Percentiles rank a stretch among this genome's conserved stretches.
Evolutionary conservation across 2,329 filamentous ascomycete genomes (phyloP).

Genomic region (Arachnomyces sp.): DNA sequence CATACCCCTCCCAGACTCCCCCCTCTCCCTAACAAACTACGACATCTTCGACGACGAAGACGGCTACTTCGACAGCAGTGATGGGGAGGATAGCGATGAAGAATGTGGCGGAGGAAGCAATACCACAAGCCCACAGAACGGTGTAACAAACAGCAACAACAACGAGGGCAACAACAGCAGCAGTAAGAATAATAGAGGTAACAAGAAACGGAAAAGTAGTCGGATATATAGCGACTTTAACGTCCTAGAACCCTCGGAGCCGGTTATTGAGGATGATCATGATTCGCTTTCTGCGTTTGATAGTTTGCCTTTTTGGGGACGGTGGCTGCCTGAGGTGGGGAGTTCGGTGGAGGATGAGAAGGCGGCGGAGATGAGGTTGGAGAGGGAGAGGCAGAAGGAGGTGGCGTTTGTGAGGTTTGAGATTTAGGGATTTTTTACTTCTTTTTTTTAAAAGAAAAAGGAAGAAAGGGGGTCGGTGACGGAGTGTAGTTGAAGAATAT

Average conservation of each 20-base stretch:
- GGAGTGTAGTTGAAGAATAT: too few species aligned
- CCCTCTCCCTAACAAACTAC: constrained; percentile 36
- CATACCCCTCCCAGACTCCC: constrained; percentile 28
- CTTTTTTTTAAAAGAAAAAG: too few species aligned
- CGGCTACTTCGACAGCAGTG: constrained; percentile 12
- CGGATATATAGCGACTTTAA: constrained; percentile 20
- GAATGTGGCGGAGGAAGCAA: constrained; percentile 2
- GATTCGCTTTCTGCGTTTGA: constrained; percentile 16
- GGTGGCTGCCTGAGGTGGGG: constrained; percentile 3
- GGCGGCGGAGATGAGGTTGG: constrained; percentile 11
- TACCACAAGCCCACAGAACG: constrained; percentile 5
- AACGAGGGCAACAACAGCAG: not conserved
- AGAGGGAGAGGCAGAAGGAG: constrained; percentile 15
- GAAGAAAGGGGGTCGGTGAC: too few species aligned
- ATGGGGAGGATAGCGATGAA: constrained; percentile 6
- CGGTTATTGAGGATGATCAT: constrained; percentile 12
- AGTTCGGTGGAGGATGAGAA: constrained; percentile 12
- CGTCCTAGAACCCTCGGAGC: constrained; percentile 12
- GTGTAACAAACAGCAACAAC: not conserved
- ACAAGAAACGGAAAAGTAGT: constrained; percentile 2
- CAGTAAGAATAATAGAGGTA: too few species aligned
- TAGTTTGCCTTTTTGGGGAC: constrained; percentile 4
- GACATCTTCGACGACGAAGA: constrained; percentile 36
- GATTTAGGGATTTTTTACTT: too few species aligned
- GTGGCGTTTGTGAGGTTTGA: constrained; percentile 13